Base-by-base conservation (phyloP, 192 early-diverging fungal genomes). In the Coemansia umbellata region DNA sequence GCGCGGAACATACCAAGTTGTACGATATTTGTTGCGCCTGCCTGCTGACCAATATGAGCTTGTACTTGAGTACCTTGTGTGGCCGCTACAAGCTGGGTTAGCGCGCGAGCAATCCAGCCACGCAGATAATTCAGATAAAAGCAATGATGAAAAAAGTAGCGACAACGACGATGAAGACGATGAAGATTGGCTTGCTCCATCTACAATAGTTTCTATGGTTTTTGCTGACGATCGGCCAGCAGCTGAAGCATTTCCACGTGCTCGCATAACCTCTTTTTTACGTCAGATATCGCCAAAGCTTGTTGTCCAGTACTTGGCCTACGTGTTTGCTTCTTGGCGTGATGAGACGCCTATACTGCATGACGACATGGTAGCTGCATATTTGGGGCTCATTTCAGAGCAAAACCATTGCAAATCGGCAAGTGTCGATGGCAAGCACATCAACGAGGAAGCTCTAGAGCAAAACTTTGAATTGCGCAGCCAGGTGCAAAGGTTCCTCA, bases 11-110 rank as follows among this genome's bases (percentile, higher is more conserved):
- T 75, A 82, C 30, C 80, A 84, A 9, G 85, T 81, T 1, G 83
- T 90, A 14, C 50, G 60, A 23, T 96, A 96, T 53, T 67, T 98
- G 30, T 85, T 94, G 39, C 78, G 82, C 3, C 72, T 98, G 28
- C 85, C 88, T 3, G 68, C 82, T 1, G 87, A 87, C 19, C 79
- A 91, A 50, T 76, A 92, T 26, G 84, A 92, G 35, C 74, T 95
- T 43, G 83, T 98, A 18, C 69, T 94, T 2, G 85, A 94, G 49
- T 95, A 91, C 55, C 76, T 86, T 31, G 66, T 74, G 21, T 93
- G 89, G 85, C 84, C 93, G 4, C 53, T 98, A 37, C 74, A 91
- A 33, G 47, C 45, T 19, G 81, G 88, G 58, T 78, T 83, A 5
- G 63, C 58, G 9, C 69, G 80, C 11, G 91, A 86, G 49, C 31